These are phyloP conservation scores for Talaromyces sp. DNA, from an alignment of 2,329 filamentous ascomycete genomes.

Conservation along the genomic window DNA sequence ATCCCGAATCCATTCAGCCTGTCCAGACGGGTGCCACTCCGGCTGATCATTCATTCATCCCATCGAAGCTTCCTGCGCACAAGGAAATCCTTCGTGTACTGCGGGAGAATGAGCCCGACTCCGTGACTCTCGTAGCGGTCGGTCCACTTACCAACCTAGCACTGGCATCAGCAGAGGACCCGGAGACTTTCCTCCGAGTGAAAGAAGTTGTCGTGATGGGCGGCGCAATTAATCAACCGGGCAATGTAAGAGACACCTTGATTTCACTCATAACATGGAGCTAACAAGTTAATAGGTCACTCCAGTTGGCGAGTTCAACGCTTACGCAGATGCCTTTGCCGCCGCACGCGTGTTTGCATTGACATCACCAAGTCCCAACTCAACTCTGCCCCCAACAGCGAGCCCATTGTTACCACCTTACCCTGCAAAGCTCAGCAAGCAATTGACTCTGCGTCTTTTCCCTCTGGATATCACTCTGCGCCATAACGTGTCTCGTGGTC, in stretches of 20 bases:
- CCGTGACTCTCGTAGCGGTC: slow-evolving; percentile 85
- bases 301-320: slow-evolving; percentile 92
- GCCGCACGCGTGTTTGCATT: slow-evolving; percentile 76
- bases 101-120: slow-evolving; percentile 76
- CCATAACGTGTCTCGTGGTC: slow-evolving; percentile 66
- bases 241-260: slow-evolving; percentile 88
- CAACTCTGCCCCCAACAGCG: slow-evolving; percentile 73
- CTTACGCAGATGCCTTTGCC: slow-evolving; percentile 81
- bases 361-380: slow-evolving; percentile 71
- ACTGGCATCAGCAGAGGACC: slow-evolving; percentile 82
- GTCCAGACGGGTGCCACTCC: slow-evolving; percentile 36
- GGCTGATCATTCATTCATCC: slow-evolving; percentile 65
- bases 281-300: slow-evolving; percentile 49
- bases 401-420: slow-evolving; percentile 59
- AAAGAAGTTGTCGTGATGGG: slow-evolving; percentile 97
- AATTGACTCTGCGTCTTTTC: slow-evolving; percentile 70
- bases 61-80: slow-evolving; percentile 73
- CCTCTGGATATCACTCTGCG: slow-evolving; percentile 76
- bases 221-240: slow-evolving; percentile 74
- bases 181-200: slow-evolving; percentile 82
- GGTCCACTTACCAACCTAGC: slow-evolving; percentile 95
- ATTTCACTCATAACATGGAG: too few relatives aligned
- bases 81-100: slow-evolving; percentile 88
- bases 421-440: slow-evolving; percentile 64
- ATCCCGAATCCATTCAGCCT: slow-evolving; percentile 52